A percentile compares a stretch with the other conserved stretches of the same genome.
Conservation (phyloP, 805 yeast genomes). For the Ogataea chonburiensis region DNA sequence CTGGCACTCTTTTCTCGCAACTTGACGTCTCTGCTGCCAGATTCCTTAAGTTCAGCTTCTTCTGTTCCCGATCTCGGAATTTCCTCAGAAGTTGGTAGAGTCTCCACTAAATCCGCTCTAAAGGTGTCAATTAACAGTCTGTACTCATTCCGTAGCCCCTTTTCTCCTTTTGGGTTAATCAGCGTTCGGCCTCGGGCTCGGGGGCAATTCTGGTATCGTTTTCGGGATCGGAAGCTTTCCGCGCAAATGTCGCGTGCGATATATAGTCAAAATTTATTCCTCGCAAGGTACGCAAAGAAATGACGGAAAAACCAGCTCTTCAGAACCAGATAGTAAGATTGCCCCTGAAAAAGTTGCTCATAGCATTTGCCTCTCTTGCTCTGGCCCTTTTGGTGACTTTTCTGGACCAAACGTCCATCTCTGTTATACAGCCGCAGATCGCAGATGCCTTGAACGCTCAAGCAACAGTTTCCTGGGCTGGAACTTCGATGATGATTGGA, state of each 20-base stretch:
- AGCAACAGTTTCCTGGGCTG: conserved; percentile 56
- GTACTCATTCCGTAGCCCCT: too few species aligned
- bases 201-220: too few species aligned
- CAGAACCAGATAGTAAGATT: conserved; percentile 43
- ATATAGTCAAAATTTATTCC: background rate
- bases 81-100: too few species aligned
- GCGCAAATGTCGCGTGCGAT: conserved; percentile 2
- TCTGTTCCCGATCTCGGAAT: too few species aligned
- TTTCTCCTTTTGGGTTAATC: too few species aligned
- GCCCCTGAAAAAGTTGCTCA: conserved; percentile 38
- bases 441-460: conserved; percentile 45
- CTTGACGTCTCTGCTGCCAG: too few species aligned
- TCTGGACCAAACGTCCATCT: conserved; percentile 49
- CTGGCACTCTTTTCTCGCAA: too few species aligned
- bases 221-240: conserved; percentile 10
- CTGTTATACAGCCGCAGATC: conserved; percentile 49
- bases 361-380: conserved; percentile 39
- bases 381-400: conserved; percentile 42
- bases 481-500: conserved; percentile 52
- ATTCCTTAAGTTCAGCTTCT: too few species aligned
- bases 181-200: too few species aligned
- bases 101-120: too few species aligned
- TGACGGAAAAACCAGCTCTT: conserved; percentile 4
- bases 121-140: too few species aligned
- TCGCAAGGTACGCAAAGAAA: too few species aligned